These are phyloP conservation scores for Diplodia mutila DNA, from an alignment of 2,329 filamentous ascomycete genomes.

Conservation along the genomic window DNA sequence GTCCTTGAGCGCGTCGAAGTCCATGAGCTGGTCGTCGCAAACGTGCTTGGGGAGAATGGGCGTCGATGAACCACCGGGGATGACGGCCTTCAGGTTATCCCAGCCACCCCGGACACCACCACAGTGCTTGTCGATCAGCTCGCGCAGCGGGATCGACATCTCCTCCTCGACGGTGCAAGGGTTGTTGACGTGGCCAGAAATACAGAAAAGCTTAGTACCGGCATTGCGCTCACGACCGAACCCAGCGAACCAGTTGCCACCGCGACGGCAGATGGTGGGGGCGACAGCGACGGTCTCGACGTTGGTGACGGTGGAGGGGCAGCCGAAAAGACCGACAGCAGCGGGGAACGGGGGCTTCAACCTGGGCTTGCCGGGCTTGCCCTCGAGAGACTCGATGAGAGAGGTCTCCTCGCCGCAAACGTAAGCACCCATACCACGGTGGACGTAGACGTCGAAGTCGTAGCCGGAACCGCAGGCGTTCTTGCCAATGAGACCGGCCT, in stretches of 20 bases:
- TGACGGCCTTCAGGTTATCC: conserved; percentile 95
- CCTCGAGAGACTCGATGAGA: conserved; percentile 95
- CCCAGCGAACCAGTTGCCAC: conserved; percentile 86
- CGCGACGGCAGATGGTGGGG: conserved; percentile 92
- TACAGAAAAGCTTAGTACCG: conserved; percentile 97
- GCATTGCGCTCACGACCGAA: conserved; percentile 96
- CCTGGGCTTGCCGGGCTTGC: conserved; percentile 97
- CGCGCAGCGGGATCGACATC: conserved; percentile 95
- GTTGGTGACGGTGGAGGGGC: conserved; percentile 96
- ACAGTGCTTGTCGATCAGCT: conserved; percentile 98
- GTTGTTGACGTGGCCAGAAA: conserved; percentile 98
- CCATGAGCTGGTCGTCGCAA: conserved; percentile 97
- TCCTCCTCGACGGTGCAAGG: conserved; percentile 98
- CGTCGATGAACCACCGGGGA: conserved; percentile 94
- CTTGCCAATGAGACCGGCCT: conserved; percentile 93
- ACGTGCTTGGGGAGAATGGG: conserved; percentile 88
- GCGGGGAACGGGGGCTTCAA: conserved; percentile 99
- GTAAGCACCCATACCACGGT: conserved; percentile 96
- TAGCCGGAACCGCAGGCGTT: conserved; percentile 97
- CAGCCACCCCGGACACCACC: conserved; percentile 95
- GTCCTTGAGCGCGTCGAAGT: conserved; percentile 98
- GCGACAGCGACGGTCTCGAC: conserved; percentile 96
- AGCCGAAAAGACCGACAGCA: conserved; percentile 95
- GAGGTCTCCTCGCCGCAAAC: conserved; percentile 98
- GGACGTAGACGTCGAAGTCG: conserved; percentile 95